Conservation (phyloP, 1,139 yeast species). For the Geotrichum siamense region DNA sequence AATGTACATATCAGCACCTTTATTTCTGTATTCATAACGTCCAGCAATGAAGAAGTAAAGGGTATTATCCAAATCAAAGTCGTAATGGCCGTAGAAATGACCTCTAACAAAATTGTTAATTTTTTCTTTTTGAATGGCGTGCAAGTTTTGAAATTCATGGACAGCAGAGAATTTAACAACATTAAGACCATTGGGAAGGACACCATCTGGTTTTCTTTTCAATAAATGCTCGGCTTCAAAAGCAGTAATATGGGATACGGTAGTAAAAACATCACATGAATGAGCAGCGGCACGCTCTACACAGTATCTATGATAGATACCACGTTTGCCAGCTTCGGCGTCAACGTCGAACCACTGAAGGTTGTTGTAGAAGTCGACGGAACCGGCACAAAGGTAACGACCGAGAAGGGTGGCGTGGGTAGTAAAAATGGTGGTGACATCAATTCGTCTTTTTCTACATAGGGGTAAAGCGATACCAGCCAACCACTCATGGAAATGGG, state of each 20-base stretch:
- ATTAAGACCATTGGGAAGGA: conserved; percentile 90
- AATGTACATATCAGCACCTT: conserved; percentile 93
- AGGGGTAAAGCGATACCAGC: conserved; percentile 95
- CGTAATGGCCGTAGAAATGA: conserved; percentile 94
- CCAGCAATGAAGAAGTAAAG: conserved; percentile 95
- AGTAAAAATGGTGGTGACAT: conserved; percentile 91
- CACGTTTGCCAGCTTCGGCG: conserved; percentile 96
- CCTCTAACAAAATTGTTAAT: conserved; percentile 94
- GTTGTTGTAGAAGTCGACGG: conserved; percentile 91
- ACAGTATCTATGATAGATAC: conserved; percentile 94
- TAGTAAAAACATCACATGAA: conserved; percentile 92
- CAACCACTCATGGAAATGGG: conserved; percentile 97
- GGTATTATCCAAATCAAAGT: conserved; percentile 90
- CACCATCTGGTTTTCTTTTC: conserved; percentile 96
- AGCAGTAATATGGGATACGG: conserved; percentile 95
- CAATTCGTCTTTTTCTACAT: conserved; percentile 85
- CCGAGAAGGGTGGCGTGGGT: conserved; percentile 96
- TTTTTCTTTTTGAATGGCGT: conserved; percentile 83
- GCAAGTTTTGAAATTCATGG: conserved; percentile 95
- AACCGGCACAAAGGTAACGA: conserved; percentile 91
- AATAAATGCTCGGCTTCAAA: conserved; percentile 88
- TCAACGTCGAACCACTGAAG: conserved; percentile 88
- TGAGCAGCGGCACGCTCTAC: conserved; percentile 96
- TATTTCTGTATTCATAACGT: conserved; percentile 91
- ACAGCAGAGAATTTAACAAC: conserved; percentile 96